Evolutionary conservation across 2,329 filamentous ascomycete genomes (phyloP), one percentile per base, ranked within the genome.

Genomic region (Trichoderma guizhouense): DNA sequence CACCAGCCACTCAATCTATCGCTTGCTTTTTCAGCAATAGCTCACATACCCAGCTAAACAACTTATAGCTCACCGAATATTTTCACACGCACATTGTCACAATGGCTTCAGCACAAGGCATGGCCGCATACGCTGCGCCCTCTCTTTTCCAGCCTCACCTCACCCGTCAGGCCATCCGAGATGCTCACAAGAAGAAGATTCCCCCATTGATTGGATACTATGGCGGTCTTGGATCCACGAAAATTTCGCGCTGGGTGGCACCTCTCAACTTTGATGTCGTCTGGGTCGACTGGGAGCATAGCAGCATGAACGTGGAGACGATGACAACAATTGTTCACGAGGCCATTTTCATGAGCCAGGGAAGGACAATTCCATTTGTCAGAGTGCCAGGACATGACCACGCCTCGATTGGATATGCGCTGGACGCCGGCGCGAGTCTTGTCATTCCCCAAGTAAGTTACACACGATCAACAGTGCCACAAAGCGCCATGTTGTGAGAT

Each of bases 271-370:
- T 78, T 66, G 84, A 86, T 72, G 72, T 78, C 9, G 79, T 84
- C 1, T 84, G 82, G 80, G 81, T 86, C 71, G 84, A 86, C 78
- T 85, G 83, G 84, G 84, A 86, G 75, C 84, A 86, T 76, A 79
- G 78, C 8, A 76, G 83, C 3, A 84, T 82, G 74, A 81, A 82
- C 67, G 80, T 85, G 30, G 84, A 86, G 77, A 86, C 84, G n/a
- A 86, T 86, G 84, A 86, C 83, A 1, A 81, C 77, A 55, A 84
- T 86, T 78, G 83, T 86, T 2, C 84, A 85, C 71, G 83, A 85
- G 67, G 76, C 83, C 72, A 82, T 83, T 72, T 85, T 84, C 74
- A 82, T 85, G 79, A 84, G 82, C 75, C 79, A 82, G 21, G 84
- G 84, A 4, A 80, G 77, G 53, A 84, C 81, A 7, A 84, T 85